phyloP scores from a whole-genome alignment of 2,329 filamentous ascomycete genomes.

The Neofusicoccum laricinum region DNA sequence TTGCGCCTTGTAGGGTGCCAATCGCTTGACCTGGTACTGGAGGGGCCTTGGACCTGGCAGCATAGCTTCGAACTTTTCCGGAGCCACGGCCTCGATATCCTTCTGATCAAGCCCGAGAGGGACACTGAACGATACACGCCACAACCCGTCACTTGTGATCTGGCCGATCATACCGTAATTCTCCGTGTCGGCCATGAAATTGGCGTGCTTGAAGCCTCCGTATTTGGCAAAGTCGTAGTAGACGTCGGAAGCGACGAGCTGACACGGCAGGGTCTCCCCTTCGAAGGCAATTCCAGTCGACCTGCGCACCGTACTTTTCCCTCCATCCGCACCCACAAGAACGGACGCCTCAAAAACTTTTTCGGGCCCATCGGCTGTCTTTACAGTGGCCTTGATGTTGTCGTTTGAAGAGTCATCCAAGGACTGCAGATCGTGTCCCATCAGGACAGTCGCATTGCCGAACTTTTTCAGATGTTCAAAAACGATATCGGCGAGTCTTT shows the following conservation, averaged over 20 bases:
- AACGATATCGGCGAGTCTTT: slow-evolving; percentile 30
- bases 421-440: slow-evolving; percentile 23
- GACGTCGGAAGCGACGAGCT: slow-evolving; percentile 40
- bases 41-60: slow-evolving; percentile 26
- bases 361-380: slow-evolving; percentile 9
- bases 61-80: slow-evolving; percentile 30
- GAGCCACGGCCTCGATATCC: slow-evolving; percentile 28
- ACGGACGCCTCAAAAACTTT: slow-evolving; percentile 25
- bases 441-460: slow-evolving; percentile 20
- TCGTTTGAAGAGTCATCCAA: slow-evolving; percentile 16
- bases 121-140: slow-evolving; percentile 43
- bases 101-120: slow-evolving; percentile 15
- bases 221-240: slow-evolving; percentile 36
- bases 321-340: slow-evolving; percentile 32
- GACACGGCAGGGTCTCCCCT: slow-evolving; percentile 34
- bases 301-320: slow-evolving; percentile 22
- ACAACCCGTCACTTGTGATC: slow-evolving; percentile 32
- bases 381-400: slow-evolving; percentile 4
- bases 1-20: slow-evolving; percentile 42
- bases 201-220: slow-evolving; percentile 34
- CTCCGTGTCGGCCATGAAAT: slow-evolving; percentile 39
- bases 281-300: slow-evolving; percentile 23
- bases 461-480: slow-evolving; percentile 21
- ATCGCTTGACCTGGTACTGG: slow-evolving; percentile 31
- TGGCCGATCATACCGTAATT: slow-evolving; percentile 38